phyloP scores from a whole-genome alignment of 371 early-diverging fungal species.

The Dentiscutata heterogama region DNA sequence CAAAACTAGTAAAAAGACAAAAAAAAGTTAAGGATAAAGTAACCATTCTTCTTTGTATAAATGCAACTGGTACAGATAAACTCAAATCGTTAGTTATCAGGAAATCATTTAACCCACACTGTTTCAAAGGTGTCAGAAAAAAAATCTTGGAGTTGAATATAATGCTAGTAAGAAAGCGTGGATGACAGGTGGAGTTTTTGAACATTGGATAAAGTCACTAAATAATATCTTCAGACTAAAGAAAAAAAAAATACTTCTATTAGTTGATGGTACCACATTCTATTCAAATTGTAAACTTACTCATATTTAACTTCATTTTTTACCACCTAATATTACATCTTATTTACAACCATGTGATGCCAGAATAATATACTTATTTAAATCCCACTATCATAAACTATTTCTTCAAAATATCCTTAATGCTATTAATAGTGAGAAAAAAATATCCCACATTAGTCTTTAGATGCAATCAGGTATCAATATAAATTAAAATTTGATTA shows the following conservation, averaged over 20 bases:
- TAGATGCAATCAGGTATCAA: neutral
- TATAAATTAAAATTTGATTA: too few species aligned
- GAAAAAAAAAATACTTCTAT: constrained; percentile 1
- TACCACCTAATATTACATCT: neutral
- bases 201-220: too few species aligned
- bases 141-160: neutral
- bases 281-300: constrained; percentile 10
- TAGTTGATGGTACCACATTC: constrained; percentile 20
- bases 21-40: neutral
- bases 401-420: neutral
- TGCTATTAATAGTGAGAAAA: neutral
- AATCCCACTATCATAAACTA: neutral
- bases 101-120: neutral
- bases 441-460: neutral
- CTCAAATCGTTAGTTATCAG: neutral
- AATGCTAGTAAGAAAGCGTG: neutral
- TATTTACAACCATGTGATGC: constrained; percentile 18
- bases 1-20: neutral
- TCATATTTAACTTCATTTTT: neutral
- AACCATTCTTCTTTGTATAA: neutral
- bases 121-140: neutral
- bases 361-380: constrained; percentile 31
- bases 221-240: too few species aligned
- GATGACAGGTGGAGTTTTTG: neutral
- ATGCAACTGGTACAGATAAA: neutral